phyloP scores from a whole-genome alignment of 257 asterid genomes.

The Striga asiatica region DNA sequence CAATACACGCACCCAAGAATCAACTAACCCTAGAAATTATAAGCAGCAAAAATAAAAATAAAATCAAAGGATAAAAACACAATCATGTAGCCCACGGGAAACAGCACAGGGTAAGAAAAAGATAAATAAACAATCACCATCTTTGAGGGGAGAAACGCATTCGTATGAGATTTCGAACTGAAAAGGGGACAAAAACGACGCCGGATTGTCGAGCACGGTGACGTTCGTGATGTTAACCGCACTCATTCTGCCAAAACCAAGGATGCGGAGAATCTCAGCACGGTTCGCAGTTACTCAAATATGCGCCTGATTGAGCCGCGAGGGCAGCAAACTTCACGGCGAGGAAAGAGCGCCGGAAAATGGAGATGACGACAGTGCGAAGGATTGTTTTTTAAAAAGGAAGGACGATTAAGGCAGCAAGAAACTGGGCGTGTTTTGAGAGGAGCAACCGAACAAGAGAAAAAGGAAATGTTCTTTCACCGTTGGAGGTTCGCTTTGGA shows the following conservation, averaged over 20 bases:
- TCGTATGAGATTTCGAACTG: constrained; percentile 98
- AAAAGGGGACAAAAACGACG: constrained; percentile 70
- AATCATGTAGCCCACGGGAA: background rate
- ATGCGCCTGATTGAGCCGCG: constrained; percentile 3
- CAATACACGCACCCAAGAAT: background rate
- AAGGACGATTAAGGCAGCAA: constrained; percentile 13
- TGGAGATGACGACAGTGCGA: background rate
- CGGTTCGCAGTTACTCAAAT: constrained; percentile 10
- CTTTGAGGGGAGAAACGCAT: constrained; percentile 75
- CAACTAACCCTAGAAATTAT: constrained; percentile 24
- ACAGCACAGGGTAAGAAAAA: background rate
- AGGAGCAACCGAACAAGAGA: constrained; percentile 7
- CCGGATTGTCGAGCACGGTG: constrained; percentile 88
- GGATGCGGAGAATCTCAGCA: background rate
- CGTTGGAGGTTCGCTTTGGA: background rate
- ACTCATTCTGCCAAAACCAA: constrained; percentile 48
- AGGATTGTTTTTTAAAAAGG: background rate
- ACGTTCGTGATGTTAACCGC: constrained; percentile 90
- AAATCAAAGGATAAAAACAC: background rate
- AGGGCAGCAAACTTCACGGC: constrained; percentile 20
- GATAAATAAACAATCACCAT: constrained; percentile 40
- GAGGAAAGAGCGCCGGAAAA: background rate
- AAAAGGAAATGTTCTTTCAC: background rate
- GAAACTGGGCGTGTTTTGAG: constrained; percentile 11
- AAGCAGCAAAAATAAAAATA: background rate